Conservation (phyloP, 2,329 filamentous ascomycete genomes). For the Arachnomyces sp. region DNA sequence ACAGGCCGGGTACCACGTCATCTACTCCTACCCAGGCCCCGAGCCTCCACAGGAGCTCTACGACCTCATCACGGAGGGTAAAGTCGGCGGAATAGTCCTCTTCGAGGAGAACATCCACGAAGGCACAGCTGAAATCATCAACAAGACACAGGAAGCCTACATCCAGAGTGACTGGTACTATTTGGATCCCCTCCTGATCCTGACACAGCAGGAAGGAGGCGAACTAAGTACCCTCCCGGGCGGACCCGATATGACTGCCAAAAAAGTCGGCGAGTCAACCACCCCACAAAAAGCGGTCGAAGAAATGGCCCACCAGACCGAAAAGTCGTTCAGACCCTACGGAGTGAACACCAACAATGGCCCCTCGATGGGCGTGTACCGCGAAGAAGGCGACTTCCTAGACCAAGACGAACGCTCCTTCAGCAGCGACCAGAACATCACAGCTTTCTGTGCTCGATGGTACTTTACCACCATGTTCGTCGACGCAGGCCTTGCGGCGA, state of each 20-base stretch:
- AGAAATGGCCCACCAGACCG: conserved; percentile 15
- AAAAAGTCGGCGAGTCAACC: conserved; percentile 17
- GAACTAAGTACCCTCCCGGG: conserved; percentile 21
- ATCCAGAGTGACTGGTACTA: conserved; percentile 13
- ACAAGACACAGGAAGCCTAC: conserved; percentile 18
- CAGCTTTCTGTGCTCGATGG: conserved; percentile 12
- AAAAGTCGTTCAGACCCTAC: conserved; percentile 9
- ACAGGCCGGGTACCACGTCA: conserved; percentile 21
- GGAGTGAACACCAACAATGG: conserved; percentile 20
- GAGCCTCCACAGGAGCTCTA: conserved; percentile 19
- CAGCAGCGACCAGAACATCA: conserved; percentile 18
- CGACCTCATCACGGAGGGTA: conserved; percentile 19
- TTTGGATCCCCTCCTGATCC: conserved; percentile 21
- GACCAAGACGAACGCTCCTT: conserved; percentile 21
- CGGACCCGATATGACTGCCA: conserved; percentile 19
- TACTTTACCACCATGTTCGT: conserved; percentile 12
- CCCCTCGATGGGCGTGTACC: conserved; percentile 24
- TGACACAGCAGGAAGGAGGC: conserved; percentile 28
- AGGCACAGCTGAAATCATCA: conserved; percentile 16
- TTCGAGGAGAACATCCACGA: conserved; percentile 23
- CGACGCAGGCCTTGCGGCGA: conserved; percentile 16
- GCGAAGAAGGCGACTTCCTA: conserved; percentile 18
- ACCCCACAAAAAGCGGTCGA: conserved; percentile 15
- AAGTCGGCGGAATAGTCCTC: conserved; percentile 25
- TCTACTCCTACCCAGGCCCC: conserved; percentile 24